phyloP scores from a whole-genome alignment of 1,284 basidiomycete genomes.

The Cutaneotrichosporon spelunceum region DNA sequence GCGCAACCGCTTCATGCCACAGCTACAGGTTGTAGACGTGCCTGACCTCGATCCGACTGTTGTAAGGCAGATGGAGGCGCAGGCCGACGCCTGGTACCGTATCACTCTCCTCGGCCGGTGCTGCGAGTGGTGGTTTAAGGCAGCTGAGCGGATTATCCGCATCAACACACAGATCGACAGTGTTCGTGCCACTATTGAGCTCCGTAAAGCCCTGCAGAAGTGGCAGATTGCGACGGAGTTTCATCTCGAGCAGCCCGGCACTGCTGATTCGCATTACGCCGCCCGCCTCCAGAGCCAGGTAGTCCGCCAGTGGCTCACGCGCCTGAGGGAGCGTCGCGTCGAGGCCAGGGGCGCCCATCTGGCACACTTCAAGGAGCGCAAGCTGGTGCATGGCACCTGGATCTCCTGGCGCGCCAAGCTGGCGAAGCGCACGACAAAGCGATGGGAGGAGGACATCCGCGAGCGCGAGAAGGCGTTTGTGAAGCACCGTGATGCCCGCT shows the following conservation, averaged over 20 bases:
- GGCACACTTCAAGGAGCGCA: neutral
- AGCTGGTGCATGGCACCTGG: slow-evolving; percentile 19
- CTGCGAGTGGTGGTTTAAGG: slow-evolving; percentile 43
- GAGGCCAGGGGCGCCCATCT: slow-evolving; percentile 16
- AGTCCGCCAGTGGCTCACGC: slow-evolving; percentile 29
- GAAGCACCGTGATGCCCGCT: slow-evolving; percentile 1
- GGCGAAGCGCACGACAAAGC: slow-evolving; percentile 27
- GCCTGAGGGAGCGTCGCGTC: slow-evolving; percentile 24
- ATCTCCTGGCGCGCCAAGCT: slow-evolving; percentile 30
- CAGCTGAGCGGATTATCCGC: slow-evolving; percentile 40
- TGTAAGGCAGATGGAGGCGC: slow-evolving; percentile 32
- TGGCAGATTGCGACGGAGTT: slow-evolving; percentile 33
- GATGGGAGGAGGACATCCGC: slow-evolving; percentile 41
- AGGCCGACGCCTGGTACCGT: slow-evolving; percentile 42
- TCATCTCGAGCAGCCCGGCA: slow-evolving; percentile 32
- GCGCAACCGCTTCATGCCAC: neutral
- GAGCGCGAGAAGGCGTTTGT: slow-evolving; percentile 20
- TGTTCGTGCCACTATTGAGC: slow-evolving; percentile 39
- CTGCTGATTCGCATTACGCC: slow-evolving; percentile 37
- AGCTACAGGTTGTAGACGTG: neutral
- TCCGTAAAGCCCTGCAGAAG: slow-evolving; percentile 37
- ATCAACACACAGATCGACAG: slow-evolving; percentile 43
- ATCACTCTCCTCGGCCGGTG: slow-evolving; percentile 45
- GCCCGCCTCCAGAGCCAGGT: slow-evolving; percentile 23
- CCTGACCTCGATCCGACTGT: slow-evolving; percentile 8